Conservation (phyloP, 345 rosid species). For the Gossypium sturtianum region DNA sequence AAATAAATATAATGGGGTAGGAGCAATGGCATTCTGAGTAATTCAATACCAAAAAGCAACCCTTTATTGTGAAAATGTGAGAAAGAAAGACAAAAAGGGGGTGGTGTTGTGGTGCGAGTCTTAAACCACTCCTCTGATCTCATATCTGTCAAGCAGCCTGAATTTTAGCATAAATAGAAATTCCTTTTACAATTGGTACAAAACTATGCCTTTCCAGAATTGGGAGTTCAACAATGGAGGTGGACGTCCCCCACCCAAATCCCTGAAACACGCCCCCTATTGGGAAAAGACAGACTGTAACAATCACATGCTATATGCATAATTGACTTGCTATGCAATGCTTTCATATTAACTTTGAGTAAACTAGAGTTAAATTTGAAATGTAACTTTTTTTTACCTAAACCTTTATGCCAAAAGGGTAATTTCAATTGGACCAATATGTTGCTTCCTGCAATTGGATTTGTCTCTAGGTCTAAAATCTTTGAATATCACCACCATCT, state of each 20-base stretch:
- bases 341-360: too few relatives aligned
- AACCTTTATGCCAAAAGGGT: too few relatives aligned
- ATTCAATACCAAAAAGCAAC: background rate
- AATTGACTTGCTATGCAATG: background rate
- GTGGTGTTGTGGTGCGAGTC: conserved; percentile 10
- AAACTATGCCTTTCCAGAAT: background rate
- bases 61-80: conserved; percentile 1
- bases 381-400: too few relatives aligned
- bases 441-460: background rate
- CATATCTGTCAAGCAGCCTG: conserved; percentile 15
- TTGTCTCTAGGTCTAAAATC: too few relatives aligned
- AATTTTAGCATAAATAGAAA: conserved; percentile 7
- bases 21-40: conserved; percentile 1
- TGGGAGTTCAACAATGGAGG: background rate
- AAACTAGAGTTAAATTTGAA: too few relatives aligned
- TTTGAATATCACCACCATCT: too few relatives aligned
- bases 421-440: background rate
- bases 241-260: conserved; percentile 3
- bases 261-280: background rate
- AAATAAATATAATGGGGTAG: background rate
- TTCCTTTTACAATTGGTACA: background rate
- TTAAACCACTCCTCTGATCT: conserved; percentile 14
- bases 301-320: conserved; percentile 16
- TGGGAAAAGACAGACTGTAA: conserved; percentile 33
- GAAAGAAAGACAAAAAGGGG: conserved; percentile 10